Evolutionary conservation across 2,329 filamentous ascomycete species (phyloP).

Genomic region (Rutstroemia sp.): DNA sequence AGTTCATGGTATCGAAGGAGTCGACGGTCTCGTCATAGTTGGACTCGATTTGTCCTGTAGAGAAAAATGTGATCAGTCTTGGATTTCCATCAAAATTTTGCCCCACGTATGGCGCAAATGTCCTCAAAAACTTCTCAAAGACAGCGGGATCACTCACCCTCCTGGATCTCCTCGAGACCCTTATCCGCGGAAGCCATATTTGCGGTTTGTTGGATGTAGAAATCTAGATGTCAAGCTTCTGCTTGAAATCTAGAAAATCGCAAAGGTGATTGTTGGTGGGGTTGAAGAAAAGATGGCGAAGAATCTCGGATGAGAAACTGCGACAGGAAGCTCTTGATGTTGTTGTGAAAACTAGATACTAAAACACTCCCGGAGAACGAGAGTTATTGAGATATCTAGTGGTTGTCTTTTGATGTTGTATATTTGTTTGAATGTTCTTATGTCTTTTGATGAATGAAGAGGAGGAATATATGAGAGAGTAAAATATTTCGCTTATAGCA

Average conservation of each 20-base stretch:
- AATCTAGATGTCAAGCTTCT: slow-evolving; percentile 69
- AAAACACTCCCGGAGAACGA: slow-evolving; percentile 36
- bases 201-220: slow-evolving; percentile 50
- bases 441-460: neutral
- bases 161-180: slow-evolving; percentile 96
- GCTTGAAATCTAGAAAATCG: slow-evolving; percentile 58
- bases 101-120: neutral
- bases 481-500: too few relatives aligned
- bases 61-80: slow-evolving; percentile 9
- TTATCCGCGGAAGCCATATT: slow-evolving; percentile 88
- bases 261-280: slow-evolving; percentile 30
- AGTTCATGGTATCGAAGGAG: slow-evolving; percentile 96
- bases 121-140: neutral
- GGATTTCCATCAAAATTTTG: neutral
- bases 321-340: slow-evolving; percentile 19
- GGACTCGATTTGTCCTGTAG: slow-evolving; percentile 92
- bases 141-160: slow-evolving; percentile 55
- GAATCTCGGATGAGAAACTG: slow-evolving; percentile 27
- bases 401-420: slow-evolving; percentile 13
- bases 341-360: slow-evolving; percentile 38
- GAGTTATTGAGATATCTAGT: slow-evolving; percentile 29
- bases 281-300: slow-evolving; percentile 26
- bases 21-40: slow-evolving; percentile 99
- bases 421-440: neutral
- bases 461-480: neutral